Evolutionary conservation across 495 filamentous ascomycete genomes (phyloP), one percentile per base, ranked within the genome.

Genomic region (Cercophora scortea): DNA sequence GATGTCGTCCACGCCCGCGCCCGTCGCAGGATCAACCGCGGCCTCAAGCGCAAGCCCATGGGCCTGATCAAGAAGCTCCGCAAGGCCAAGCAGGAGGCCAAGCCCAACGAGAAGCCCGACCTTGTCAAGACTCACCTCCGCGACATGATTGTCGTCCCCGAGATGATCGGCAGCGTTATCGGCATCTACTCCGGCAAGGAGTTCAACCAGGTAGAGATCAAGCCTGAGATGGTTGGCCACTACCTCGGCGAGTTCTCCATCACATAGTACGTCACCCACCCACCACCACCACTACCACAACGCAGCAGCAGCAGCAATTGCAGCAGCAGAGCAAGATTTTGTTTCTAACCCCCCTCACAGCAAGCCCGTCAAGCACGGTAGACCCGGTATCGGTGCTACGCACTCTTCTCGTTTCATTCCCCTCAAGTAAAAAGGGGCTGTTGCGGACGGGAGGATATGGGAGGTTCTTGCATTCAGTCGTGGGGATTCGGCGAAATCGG

Each of bases 341-440:
- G 70, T 70, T 39, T 15, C 70, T 70, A 56, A 70, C 62, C 69
- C 75, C 73, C 53, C 54, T 25, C 54, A 69, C 67, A 96, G 90
- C 86, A 94, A 93, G 79, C 93, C 93, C 62, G 93, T 98, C 81
- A 98, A 97, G 88, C 93, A 98, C 85, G 93, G 93, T 84, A 79
- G 93, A 77, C 93, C 93, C 66, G 93, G 93, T 95, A 98, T 98
- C 76, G 93, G 93, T 91, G 93, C 93, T 66, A 98, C 93, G 61
- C 93, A 98, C 85, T 96, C 91, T 82, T 97, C 94, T 74, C 89
- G 93, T 83, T 97, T 97, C 83, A 97, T 97, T 83, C 91, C 91
- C 75, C 84, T 97, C 68, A 97, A 96, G 83, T 96, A 95, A 85
- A n/a, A n/a, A n/a, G n/a, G 81, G 68, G 51, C n/a, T n/a, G 13